These are phyloP conservation scores for Kwoniella newhampshirensis DNA, from an alignment of 768 basidiomycete genomes.

Conservation along the genomic window DNA sequence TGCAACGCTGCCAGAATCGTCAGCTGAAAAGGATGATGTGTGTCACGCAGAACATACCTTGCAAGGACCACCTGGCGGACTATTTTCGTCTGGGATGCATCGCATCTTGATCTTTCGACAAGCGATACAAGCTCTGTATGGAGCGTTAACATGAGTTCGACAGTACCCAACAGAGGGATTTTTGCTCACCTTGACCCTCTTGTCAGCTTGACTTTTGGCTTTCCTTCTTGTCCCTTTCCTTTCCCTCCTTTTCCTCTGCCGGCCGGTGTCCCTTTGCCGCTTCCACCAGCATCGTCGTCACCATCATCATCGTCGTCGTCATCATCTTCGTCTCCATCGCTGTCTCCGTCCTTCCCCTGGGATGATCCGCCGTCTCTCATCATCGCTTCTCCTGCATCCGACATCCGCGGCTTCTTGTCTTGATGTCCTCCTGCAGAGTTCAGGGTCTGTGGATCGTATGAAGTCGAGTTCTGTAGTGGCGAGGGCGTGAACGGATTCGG, in stretches of 20 bases:
- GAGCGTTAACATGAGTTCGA: not conserved
- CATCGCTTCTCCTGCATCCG: slow-evolving; percentile 3
- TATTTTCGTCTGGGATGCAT: slow-evolving; percentile 48
- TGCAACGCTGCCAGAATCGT: slow-evolving; percentile 37
- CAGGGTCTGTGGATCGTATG: slow-evolving; percentile 15
- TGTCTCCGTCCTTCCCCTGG: slow-evolving; percentile 30
- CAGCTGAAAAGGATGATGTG: not conserved
- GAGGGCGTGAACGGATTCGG: slow-evolving; percentile 36
- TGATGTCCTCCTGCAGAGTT: slow-evolving; percentile 10
- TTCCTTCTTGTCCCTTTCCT: slow-evolving; percentile 26
- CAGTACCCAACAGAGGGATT: not conserved
- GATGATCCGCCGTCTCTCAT: slow-evolving; percentile 16
- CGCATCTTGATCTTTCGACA: slow-evolving; percentile 53
- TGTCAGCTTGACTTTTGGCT: slow-evolving; percentile 49
- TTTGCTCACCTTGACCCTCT: slow-evolving; percentile 48
- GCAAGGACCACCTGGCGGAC: slow-evolving; percentile 44
- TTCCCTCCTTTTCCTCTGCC: slow-evolving; percentile 29
- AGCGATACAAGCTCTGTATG: slow-evolving; percentile 36
- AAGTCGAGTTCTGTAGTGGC: slow-evolving; percentile 23
- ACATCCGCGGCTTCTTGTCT: slow-evolving; percentile 26
- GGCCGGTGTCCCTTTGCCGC: slow-evolving; percentile 17
- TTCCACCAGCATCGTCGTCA: slow-evolving; percentile 21
- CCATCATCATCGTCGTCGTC: slow-evolving; percentile 41
- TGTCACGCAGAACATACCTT: slow-evolving; percentile 26
- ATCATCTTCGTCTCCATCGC: slow-evolving; percentile 45